phyloP scores from a whole-genome alignment of 371 early-diverging fungal species.

The Blastocladiella emersonii region DNA sequence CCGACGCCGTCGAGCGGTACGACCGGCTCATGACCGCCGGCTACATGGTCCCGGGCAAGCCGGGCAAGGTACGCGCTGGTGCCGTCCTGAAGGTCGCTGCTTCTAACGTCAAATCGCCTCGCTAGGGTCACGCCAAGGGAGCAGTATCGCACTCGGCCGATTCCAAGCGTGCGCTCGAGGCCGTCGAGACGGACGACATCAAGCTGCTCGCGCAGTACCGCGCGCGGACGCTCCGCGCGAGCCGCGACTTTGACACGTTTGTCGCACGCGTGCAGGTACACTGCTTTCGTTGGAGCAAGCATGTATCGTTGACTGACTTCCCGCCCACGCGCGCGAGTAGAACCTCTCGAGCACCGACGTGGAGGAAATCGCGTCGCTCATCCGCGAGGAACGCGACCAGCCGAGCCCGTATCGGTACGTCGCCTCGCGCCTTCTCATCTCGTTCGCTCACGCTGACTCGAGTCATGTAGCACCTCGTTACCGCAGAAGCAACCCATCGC shows the following conservation, averaged over 20 bases:
- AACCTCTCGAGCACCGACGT: not conserved
- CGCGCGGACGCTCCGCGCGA: not conserved
- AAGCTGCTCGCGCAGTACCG: not conserved
- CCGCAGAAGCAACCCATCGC: conserved; percentile 13
- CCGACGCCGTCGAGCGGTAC: not conserved
- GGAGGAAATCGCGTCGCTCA: not conserved
- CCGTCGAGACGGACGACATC: not conserved
- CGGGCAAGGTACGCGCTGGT: not conserved
- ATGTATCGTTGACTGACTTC: not conserved
- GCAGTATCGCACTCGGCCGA: not conserved
- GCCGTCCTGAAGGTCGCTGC: not conserved
- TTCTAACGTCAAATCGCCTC: not conserved
- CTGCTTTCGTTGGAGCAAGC: not conserved
- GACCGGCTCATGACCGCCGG: not conserved
- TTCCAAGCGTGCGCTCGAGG: no score
- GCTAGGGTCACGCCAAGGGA: no score
- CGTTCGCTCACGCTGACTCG: not conserved
- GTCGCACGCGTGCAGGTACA: not conserved
- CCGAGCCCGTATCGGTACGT: not conserved
- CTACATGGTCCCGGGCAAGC: not conserved
- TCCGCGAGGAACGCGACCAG: not conserved
- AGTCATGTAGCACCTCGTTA: not conserved
- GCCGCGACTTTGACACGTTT: not conserved
- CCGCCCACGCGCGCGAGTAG: not conserved
- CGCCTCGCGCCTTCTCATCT: not conserved